Evolutionary conservation across 2,329 filamentous ascomycete species (phyloP), one percentile per base, ranked within the genome.

Genomic region (Fusarium solani-melongenae): DNA sequence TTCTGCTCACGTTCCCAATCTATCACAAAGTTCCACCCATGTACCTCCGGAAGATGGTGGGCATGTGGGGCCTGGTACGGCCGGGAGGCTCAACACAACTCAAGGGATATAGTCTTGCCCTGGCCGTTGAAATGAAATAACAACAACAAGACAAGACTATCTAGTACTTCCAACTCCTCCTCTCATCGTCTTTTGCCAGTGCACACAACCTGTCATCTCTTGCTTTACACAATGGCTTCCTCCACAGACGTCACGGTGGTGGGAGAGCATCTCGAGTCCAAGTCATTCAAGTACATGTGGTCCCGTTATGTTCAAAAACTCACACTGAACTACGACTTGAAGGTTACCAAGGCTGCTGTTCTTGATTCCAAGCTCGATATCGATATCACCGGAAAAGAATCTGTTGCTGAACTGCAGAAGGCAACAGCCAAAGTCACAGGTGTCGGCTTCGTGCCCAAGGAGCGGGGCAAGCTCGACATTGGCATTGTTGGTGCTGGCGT

Each of bases 401-500:
- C 6, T 4, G 41, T 73, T 20, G 62, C 56, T 24, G n/a, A 64
- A n/a, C 29, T 72, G 1, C 31, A 57, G 5, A 14, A 27, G 6
- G 64, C 62, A 51, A 58, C 64, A 12, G 38, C 63, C 39, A 14
- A 51, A 8, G 6, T 31, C 3, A 68, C 64, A 3, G 64, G 68
- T 1, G 8, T n/a, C 4, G 64, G 68, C 1, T 57, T 67, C 17
- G 56, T 70, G 3, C 64, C 68, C 11, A 15, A 49, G 46, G n/a
- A 46, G n/a, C 56, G 34, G 1, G 66, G 62, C 0, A 57, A 66
- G 41, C 29, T 80, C 33, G 80, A 77, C 41, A 74, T 82, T 9
- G 80, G 81, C 15, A 84, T 84, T 59, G 72, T 84, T 17, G 82
- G 83, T 17, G 82, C 77, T n/a, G 83, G 83, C 2, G 76, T 76